A percentile compares a stretch with the other conserved stretches of the same genome.
These are phyloP conservation scores for Stemphylium beticola DNA, from an alignment of 2,329 filamentous ascomycete species.

Conservation along the genomic window DNA sequence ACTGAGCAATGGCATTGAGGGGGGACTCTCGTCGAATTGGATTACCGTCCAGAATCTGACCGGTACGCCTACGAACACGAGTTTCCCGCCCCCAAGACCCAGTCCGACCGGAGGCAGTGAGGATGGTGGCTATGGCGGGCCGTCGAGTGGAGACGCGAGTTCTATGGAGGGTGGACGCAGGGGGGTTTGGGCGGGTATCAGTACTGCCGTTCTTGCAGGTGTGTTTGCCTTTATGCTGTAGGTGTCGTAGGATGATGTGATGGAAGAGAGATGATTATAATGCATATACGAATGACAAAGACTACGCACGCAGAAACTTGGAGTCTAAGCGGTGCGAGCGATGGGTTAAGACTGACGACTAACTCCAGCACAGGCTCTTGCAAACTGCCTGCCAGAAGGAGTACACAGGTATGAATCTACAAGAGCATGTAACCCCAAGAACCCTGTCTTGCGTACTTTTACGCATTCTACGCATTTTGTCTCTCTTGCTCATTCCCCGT, in stretches of 20 bases:
- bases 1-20: conserved; percentile 40
- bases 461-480: no score
- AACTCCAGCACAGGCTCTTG: no score
- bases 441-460: no score
- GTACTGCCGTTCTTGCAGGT: conserved; percentile 23
- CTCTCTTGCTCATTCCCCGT: no score
- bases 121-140: background rate
- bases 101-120: conserved; percentile 17
- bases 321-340: no score
- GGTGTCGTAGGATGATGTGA: background rate
- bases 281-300: no score
- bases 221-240: conserved; percentile 31
- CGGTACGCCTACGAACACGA: conserved; percentile 23
- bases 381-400: no score
- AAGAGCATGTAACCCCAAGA: no score
- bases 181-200: conserved; percentile 2
- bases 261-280: no score
- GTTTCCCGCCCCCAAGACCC: conserved; percentile 26
- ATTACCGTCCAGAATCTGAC: conserved; percentile 46
- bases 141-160: conserved; percentile 16
- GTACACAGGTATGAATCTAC: no score
- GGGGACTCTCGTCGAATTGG: conserved; percentile 39
- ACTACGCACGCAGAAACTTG: no score
- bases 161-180: conserved; percentile 12
- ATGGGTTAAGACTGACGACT: no score